Base-by-base conservation (phyloP, 2,329 filamentous ascomycete species). In the Nemania serpens region DNA sequence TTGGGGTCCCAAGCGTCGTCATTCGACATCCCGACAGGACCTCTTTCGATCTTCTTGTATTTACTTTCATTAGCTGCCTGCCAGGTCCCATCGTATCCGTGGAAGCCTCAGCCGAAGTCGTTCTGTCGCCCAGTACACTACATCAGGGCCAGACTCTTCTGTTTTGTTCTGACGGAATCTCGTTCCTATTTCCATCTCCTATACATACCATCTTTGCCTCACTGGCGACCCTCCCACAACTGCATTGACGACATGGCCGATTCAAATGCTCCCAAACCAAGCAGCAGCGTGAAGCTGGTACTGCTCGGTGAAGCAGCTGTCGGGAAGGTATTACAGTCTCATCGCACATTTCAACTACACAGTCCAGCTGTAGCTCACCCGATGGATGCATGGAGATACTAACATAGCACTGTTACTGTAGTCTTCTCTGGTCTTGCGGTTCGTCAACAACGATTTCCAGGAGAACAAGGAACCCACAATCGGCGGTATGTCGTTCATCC, bases 391-490 rank as follows among this genome's bases (percentile, higher is more conserved):
- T 29, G 25, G 25, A 29, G 9, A 55, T 41, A 18, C 58, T 59
- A 18, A 66, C 50, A 51, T 55, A 11, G 15, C 13, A 36, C 58
- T 43, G n/a, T 54, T 58, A 22, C 73, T 25, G 96, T 62, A 73
- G 95, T 98, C 95, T 51, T 99, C 95, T 47, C 88, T 99, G 61
- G 95, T 99, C 66, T 85, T 99, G 75, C 92, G 95, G 74, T 99
- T 99, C 79, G 95, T 99, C 75, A 98, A 98, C 84, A 95, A 99
- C 81, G 94, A 98, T 79, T 99, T 99, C 74, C 95, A 99, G 82
- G 95, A 98, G 80, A 98, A 98, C 80, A 98, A 98, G 83, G 95
- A 99, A 78, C 95, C 95, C 64, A 99, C 95, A 68, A 99, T 99
- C 79, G 95, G 95, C 84, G 93, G 93, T 96, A 84, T 67, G 84